Evolutionary conservation across 106 monocot genomes (phyloP).

Genomic region (Xerophyta viscosa): DNA sequence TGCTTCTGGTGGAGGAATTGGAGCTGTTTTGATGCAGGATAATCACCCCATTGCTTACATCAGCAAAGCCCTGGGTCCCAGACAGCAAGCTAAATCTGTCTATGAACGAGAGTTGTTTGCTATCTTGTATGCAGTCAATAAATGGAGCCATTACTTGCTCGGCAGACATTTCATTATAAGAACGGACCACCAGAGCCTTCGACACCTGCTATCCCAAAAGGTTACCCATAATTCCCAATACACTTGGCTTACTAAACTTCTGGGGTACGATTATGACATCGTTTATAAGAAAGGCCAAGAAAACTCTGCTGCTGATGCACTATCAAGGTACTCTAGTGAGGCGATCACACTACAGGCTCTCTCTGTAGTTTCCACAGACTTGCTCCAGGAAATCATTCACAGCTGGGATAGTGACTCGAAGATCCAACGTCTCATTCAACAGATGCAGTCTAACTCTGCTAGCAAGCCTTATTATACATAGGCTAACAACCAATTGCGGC

Average conservation of each 20-base stretch:
- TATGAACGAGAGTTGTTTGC: constrained; percentile 5
- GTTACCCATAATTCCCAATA: not conserved
- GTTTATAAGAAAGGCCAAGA: not conserved
- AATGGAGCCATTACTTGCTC: constrained; percentile 1
- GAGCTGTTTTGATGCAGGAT: not conserved
- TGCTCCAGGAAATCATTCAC: too few relatives aligned
- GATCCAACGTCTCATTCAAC: too few relatives aligned
- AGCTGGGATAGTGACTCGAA: not conserved
- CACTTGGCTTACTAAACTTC: not conserved
- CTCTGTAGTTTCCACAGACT: too few relatives aligned
- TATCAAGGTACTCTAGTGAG: not conserved
- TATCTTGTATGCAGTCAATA: not conserved
- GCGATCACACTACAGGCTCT: not conserved
- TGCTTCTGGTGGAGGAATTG: not conserved
- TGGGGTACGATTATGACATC: constrained; percentile 6
- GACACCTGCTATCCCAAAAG: not conserved
- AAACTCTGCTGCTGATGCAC: constrained; percentile 3
- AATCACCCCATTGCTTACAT: constrained; percentile 2
- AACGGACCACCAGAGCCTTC: constrained; percentile 10
- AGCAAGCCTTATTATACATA: too few relatives aligned
- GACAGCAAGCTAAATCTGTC: not conserved
- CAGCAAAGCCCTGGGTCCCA: not conserved
- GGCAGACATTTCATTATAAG: not conserved
- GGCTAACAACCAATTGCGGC: too few relatives aligned
- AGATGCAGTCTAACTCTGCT: too few relatives aligned